Conservation (phyloP, 2,329 filamentous ascomycete genomes). For the Scytalidium lignicola region DNA sequence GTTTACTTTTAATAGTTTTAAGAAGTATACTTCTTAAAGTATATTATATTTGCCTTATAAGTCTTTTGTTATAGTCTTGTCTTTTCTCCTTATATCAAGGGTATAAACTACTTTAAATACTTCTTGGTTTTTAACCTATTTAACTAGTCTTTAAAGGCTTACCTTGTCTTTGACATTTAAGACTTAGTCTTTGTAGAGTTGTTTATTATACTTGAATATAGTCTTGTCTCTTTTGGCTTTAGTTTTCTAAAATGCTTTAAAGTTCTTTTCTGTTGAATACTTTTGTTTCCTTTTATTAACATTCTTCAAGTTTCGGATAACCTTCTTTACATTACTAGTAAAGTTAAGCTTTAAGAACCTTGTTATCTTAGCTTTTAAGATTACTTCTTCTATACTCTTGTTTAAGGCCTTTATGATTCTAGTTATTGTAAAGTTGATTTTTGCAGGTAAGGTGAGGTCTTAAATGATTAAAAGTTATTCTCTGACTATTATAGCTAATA, state of each 20-base stretch:
- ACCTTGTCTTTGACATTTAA: conserved; percentile 15
- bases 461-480: no score
- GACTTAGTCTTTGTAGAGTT: not conserved
- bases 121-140: conserved; percentile 4
- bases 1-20: conserved; percentile 8
- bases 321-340: not conserved
- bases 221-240: not conserved
- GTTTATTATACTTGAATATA: no score
- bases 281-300: not conserved
- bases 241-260: conserved; percentile 3
- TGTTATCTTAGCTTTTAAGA: no score
- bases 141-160: conserved; percentile 17
- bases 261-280: not conserved
- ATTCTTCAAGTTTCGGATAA: no score
- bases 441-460: no score
- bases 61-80: conserved; percentile 8
- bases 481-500: not conserved
- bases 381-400: no score
- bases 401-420: no score
- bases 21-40: conserved; percentile 19
- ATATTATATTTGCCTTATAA: conserved; percentile 10
- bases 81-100: not conserved
- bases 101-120: conserved; percentile 3
- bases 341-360: not conserved
- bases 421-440: no score